Conservation (phyloP, 345 rosid species). For the Eucalyptus sp. region DNA sequence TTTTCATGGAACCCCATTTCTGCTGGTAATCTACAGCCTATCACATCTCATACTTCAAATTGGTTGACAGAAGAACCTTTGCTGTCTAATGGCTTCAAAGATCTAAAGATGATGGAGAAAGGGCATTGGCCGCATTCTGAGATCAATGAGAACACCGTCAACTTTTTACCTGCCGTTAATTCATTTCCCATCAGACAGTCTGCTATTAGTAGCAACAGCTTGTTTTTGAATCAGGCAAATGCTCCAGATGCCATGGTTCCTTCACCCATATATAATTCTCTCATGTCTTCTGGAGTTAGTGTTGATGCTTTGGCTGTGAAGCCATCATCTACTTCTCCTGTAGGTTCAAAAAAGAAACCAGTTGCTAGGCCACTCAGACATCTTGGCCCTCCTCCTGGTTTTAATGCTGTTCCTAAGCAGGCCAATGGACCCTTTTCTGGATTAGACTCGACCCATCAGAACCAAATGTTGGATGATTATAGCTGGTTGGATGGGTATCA, state of each 20-base stretch:
- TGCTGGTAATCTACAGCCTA: slow-evolving; percentile 20
- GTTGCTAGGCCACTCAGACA: slow-evolving; percentile 68
- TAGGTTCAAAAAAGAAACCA: slow-evolving; percentile 45
- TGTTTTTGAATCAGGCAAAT: slow-evolving; percentile 16
- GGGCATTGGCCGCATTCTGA: slow-evolving; percentile 37
- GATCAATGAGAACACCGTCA: slow-evolving; percentile 19
- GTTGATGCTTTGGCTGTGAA: slow-evolving; percentile 28
- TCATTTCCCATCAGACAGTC: slow-evolving; percentile 11
- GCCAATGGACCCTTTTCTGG: slow-evolving; percentile 24
- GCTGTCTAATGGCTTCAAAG: slow-evolving; percentile 45
- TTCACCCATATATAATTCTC: slow-evolving; percentile 27
- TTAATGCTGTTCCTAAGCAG: slow-evolving; percentile 54
- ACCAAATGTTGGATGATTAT: slow-evolving; percentile 53
- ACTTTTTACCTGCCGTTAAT: slow-evolving; percentile 16
- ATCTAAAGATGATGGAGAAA: slow-evolving; percentile 44
- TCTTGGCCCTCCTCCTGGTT: slow-evolving; percentile 96
- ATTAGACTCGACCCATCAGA: background rate
- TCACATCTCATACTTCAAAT: slow-evolving; percentile 22
- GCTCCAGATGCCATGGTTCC: slow-evolving; percentile 32
- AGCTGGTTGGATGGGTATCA: slow-evolving; percentile 98
- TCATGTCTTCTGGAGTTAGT: slow-evolving; percentile 30
- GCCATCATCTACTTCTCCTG: slow-evolving; percentile 20
- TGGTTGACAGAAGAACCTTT: slow-evolving; percentile 46
- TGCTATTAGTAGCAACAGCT: background rate
- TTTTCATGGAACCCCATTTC: slow-evolving; percentile 22